Conservation (phyloP, 768 basidiomycete genomes). For the Dacryopinax primogenitus region DNA sequence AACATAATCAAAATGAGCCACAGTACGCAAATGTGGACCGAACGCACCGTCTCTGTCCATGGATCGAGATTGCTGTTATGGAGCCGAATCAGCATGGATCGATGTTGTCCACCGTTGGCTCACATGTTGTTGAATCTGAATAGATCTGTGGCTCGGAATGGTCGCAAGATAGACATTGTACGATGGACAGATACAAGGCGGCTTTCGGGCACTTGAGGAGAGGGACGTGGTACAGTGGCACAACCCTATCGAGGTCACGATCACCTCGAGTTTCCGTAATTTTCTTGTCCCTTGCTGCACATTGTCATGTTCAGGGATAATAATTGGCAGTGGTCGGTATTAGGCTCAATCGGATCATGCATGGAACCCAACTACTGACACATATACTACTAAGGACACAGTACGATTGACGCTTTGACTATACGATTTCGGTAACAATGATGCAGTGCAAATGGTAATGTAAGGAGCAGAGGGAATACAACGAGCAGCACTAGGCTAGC, state of each 20-base stretch:
- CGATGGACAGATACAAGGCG: background rate
- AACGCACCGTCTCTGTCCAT: slow-evolving; percentile 89
- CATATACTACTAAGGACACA: slow-evolving; percentile 6
- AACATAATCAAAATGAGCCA: background rate
- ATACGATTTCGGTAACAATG: background rate
- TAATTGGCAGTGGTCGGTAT: too few species aligned
- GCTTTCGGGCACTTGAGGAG: background rate
- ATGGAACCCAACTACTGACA: slow-evolving; percentile 4
- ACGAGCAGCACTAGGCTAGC: background rate
- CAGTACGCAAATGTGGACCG: background rate
- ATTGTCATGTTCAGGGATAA: background rate
- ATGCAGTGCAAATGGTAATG: slow-evolving; percentile 9
- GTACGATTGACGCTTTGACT: slow-evolving; percentile 5
- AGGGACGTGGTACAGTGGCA: background rate
- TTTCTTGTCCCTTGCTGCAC: too few species aligned
- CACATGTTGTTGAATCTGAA: slow-evolving; percentile 89
- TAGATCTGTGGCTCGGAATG: slow-evolving; percentile 79
- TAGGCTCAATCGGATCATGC: background rate
- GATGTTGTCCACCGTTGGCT: slow-evolving; percentile 20
- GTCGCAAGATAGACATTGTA: slow-evolving; percentile 68
- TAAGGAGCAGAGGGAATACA: slow-evolving; percentile 6
- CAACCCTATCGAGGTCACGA: background rate
- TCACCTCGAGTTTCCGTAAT: too few species aligned
- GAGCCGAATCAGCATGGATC: background rate
- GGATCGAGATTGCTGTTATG: slow-evolving; percentile 88